phyloP scores from a whole-genome alignment of 345 rosid genomes.

The Jatropha curcas region DNA sequence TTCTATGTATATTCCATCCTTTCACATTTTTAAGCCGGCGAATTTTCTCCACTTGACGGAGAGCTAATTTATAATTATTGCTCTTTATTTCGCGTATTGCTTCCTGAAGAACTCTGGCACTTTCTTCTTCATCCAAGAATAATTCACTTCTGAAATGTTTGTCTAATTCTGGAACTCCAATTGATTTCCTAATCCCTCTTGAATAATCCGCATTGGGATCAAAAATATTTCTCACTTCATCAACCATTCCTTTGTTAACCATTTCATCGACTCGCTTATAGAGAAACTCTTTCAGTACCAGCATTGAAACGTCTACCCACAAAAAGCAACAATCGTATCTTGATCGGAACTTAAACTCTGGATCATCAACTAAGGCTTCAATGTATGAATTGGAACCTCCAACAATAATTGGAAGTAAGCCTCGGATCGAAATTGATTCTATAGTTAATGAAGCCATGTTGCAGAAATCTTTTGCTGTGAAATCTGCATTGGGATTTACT shows the following conservation, averaged over 20 bases:
- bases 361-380: slow-evolving; percentile 53
- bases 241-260: slow-evolving; percentile 66
- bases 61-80: slow-evolving; percentile 53
- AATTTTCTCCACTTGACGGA: slow-evolving; percentile 69
- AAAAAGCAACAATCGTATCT: slow-evolving; percentile 63
- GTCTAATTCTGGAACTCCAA: slow-evolving; percentile 80
- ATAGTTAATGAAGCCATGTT: slow-evolving; percentile 42
- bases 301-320: slow-evolving; percentile 71
- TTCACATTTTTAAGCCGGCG: slow-evolving; percentile 44
- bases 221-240: slow-evolving; percentile 58
- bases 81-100: slow-evolving; percentile 57
- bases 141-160: slow-evolving; percentile 45
- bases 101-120: slow-evolving; percentile 35
- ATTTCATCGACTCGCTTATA: slow-evolving; percentile 70
- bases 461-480: slow-evolving; percentile 52
- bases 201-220: slow-evolving; percentile 38
- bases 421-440: slow-evolving; percentile 47
- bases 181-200: slow-evolving; percentile 54
- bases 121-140: slow-evolving; percentile 25
- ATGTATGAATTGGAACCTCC: slow-evolving; percentile 86
- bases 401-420: slow-evolving; percentile 62
- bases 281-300: slow-evolving; percentile 45
- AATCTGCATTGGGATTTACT: slow-evolving; percentile 40
- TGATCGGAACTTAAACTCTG: slow-evolving; percentile 34
- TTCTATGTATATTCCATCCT: slow-evolving; percentile 61